A percentile compares a stretch with the other conserved stretches of the same genome.
These are phyloP conservation scores for Chrysanthemum makinoi DNA, from an alignment of 129 eudicot genomes.

Conservation along the genomic window DNA sequence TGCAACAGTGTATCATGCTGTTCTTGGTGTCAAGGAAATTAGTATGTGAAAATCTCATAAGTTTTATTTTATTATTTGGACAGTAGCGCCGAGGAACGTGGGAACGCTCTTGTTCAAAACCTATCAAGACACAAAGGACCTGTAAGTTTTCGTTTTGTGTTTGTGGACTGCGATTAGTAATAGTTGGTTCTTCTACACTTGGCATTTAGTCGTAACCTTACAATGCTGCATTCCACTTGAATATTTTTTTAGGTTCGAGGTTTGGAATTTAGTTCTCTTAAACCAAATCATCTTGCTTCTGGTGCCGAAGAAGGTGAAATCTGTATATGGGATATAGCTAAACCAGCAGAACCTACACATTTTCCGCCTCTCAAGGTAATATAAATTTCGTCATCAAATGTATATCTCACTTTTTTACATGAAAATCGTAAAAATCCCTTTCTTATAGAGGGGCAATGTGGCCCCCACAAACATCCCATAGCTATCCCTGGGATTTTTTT, in stretches of 20 bases:
- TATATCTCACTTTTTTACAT: neutral
- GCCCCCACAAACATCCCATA: neutral
- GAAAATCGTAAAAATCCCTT: no score
- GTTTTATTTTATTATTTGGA: conserved; percentile 4
- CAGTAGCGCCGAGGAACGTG: conserved; percentile 59
- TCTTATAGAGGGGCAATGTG: neutral
- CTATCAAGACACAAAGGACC: conserved; percentile 83
- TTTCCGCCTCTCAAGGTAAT: conserved; percentile 87
- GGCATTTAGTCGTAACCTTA: conserved; percentile 5
- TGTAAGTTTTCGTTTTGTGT: conserved; percentile 46
- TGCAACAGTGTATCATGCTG: conserved; percentile 15
- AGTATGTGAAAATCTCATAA: conserved; percentile 7
- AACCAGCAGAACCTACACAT: conserved; percentile 63
- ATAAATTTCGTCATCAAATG: conserved; percentile 1
- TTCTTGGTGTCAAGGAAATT: conserved; percentile 15
- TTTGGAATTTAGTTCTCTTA: conserved; percentile 69
- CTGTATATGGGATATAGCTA: conserved; percentile 78
- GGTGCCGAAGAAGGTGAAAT: conserved; percentile 99
- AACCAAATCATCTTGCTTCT: conserved; percentile 84
- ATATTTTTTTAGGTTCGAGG: conserved; percentile 71
- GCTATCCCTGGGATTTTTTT: neutral
- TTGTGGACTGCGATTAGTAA: conserved; percentile 19
- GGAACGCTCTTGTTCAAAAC: conserved; percentile 52
- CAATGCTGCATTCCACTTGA: neutral
- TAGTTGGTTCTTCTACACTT: conserved; percentile 16